Conservation (phyloP, 2,329 filamentous ascomycete genomes). For the Stachybotrys echinatus region DNA sequence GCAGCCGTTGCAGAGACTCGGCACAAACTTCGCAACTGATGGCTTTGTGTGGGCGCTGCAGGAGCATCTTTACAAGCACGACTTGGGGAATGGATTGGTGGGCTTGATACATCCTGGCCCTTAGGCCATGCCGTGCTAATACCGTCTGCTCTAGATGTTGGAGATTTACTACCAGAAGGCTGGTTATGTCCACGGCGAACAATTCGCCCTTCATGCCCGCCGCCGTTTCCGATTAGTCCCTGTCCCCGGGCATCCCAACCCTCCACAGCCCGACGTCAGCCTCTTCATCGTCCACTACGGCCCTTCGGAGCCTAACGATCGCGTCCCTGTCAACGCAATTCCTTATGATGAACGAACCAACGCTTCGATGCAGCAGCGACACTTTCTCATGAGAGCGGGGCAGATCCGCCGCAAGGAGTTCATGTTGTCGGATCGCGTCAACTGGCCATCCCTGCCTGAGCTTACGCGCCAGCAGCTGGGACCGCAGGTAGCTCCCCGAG, state of each 20-base stretch:
- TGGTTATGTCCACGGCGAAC: conserved; percentile 74
- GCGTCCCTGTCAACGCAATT: conserved; percentile 64
- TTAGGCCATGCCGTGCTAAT: neutral
- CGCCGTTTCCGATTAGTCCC: conserved; percentile 80
- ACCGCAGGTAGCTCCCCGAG: conserved; percentile 37
- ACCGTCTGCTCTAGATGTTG: conserved; percentile 56
- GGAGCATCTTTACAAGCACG: conserved; percentile 72
- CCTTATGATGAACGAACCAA: conserved; percentile 59
- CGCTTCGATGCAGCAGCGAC: conserved; percentile 54
- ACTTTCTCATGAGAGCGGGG: conserved; percentile 66
- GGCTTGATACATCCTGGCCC: conserved; percentile 12
- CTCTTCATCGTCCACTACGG: conserved; percentile 92
- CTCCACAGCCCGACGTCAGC: conserved; percentile 68
- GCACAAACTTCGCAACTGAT: conserved; percentile 77
- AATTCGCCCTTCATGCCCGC: conserved; percentile 69
- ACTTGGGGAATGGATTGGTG: conserved; percentile 58
- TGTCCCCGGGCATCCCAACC: conserved; percentile 63
- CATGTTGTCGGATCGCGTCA: conserved; percentile 82
- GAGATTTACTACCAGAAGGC: conserved; percentile 81
- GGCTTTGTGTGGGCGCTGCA: conserved; percentile 86
- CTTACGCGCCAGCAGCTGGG: conserved; percentile 46
- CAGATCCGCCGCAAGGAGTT: conserved; percentile 88
- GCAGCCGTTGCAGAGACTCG: conserved; percentile 72
- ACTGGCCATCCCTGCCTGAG: conserved; percentile 78
- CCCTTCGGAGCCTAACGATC: conserved; percentile 66